These are phyloP conservation scores for Pharnaceum exiguum DNA, from an alignment of 148 eudicot genomes.

Conservation along the genomic window DNA sequence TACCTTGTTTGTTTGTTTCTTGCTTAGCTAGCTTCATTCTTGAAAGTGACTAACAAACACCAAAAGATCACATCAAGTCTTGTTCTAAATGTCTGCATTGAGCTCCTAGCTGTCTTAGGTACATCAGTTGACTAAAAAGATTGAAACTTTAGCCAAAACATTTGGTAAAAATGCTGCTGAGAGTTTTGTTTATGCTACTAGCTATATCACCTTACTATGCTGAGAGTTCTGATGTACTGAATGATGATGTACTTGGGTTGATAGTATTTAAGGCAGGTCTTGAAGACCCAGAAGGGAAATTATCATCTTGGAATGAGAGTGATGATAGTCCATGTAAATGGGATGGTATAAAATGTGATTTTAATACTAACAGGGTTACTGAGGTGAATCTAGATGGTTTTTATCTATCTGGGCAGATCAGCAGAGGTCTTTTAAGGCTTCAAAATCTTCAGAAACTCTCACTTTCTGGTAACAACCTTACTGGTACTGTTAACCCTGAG, in stretches of 20 bases:
- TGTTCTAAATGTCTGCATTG: slow-evolving; percentile 10
- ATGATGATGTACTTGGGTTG: slow-evolving; percentile 83
- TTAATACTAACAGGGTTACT: slow-evolving; percentile 42
- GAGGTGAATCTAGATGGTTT: slow-evolving; percentile 51
- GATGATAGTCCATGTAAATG: slow-evolving; percentile 68
- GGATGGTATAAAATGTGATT: slow-evolving; percentile 67
- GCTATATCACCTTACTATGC: slow-evolving; percentile 16
- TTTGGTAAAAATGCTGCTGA: slow-evolving; percentile 20
- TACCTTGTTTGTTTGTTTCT: slow-evolving; percentile 4
- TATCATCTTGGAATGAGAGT: slow-evolving; percentile 73
- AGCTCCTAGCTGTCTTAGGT: slow-evolving; percentile 2
- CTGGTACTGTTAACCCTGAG: slow-evolving; percentile 62
- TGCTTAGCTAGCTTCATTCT: too few species aligned
- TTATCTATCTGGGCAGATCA: slow-evolving; percentile 65
- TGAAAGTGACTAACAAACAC: slow-evolving; percentile 4
- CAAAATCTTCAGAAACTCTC: slow-evolving; percentile 47
- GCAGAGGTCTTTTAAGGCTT: slow-evolving; percentile 46
- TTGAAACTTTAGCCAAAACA: slow-evolving; percentile 12
- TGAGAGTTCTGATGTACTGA: slow-evolving; percentile 38
- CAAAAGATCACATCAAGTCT: neutral
- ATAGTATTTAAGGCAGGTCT: slow-evolving; percentile 71
- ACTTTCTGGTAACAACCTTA: slow-evolving; percentile 54
- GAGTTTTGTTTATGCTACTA: slow-evolving; percentile 7
- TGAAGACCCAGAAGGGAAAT: slow-evolving; percentile 52
- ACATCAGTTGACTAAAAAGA: slow-evolving; percentile 14